A percentile compares a stretch with the other conserved stretches of the same genome.
Conservation (phyloP, 257 asterid genomes). For the Solanum ossicruentum region DNA sequence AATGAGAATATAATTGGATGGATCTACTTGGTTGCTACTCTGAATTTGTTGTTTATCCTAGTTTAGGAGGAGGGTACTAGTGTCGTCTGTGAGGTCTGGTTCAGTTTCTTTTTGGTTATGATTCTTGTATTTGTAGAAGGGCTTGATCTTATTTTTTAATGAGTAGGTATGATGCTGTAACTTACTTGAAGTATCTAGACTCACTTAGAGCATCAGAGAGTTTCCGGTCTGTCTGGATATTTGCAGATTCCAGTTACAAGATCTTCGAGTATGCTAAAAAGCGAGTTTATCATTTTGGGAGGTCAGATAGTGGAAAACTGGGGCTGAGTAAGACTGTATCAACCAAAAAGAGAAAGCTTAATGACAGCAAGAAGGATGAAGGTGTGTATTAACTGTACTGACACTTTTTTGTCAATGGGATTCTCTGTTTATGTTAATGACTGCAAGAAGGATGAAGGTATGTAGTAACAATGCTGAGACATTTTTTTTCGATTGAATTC, state of each 20-base stretch:
- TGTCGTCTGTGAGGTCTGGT: not conserved
- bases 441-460: too few relatives aligned
- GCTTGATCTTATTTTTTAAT: constrained; percentile 5
- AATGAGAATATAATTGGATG: not conserved
- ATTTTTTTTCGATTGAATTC: too few relatives aligned
- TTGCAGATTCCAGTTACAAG: constrained; percentile 97
- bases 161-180: constrained; percentile 91
- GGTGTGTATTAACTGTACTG: constrained; percentile 33
- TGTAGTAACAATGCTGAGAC: too few relatives aligned
- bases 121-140: not conserved
- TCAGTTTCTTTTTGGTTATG: not conserved
- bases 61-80: not conserved
- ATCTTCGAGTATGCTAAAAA: constrained; percentile 88
- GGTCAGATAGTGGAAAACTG: constrained; percentile 45
- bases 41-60: not conserved
- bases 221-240: constrained; percentile 95
- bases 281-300: constrained; percentile 87
- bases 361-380: constrained; percentile 36
- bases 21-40: not conserved
- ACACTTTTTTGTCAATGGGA: not conserved
- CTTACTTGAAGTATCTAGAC: constrained; percentile 88
- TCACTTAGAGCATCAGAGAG: constrained; percentile 97
- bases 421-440: not conserved
- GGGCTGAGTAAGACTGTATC: constrained; percentile 34
- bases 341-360: constrained; percentile 62